Evolutionary conservation across 2,329 filamentous ascomycete species (phyloP), one percentile per base, ranked within the genome.

Genomic region (Colletotrichum horii): DNA sequence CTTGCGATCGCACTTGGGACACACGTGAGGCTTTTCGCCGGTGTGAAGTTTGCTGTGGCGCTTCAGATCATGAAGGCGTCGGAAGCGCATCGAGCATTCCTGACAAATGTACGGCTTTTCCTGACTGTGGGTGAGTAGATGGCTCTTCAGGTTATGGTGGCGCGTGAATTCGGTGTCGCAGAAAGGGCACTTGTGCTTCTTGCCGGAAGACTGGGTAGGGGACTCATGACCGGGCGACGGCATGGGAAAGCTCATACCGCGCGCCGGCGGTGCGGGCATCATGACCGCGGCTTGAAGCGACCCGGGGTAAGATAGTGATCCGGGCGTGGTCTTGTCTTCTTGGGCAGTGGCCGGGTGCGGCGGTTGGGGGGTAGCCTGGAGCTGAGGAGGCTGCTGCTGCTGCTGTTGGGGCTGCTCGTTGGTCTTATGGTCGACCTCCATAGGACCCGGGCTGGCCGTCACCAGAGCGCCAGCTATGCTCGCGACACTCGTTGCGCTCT

Each of bases 141-240:
- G 97, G 79, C 96, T 98, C 87, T 98, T 99, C 32, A 98, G 91
- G 81, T 99, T 98, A 83, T 98, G 97, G 83, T 98, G 97, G 60
- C 97, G 92, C 32, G 97, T 99, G 80, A 99, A 99, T 81, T 98
- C 97, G 7, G 97, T 98, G 52, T 95, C 92, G 88, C 97, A 99
- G 84, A 98, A 98, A 1, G 95, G 96, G 82, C 97, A 99, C 84
- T 97, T 98, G 87, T 99, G 96, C 81, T 97, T 96, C 87, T 98
- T 98, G 68, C 91, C 90, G 19, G 80, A 80, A 4, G 86, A 85
- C 30, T 77, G 77, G 9, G 94, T 93, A 8, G 95, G 87, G 79
- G 80, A 88, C 73, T 78, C 87, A 83, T 81, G 88, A 78, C 80
- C 83, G 74, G 84, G 80, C 34, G 85, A 84, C 24, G 88, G 84